Evolutionary conservation across 495 filamentous ascomycete genomes (phyloP).

Genomic region (Penicillium steckii): DNA sequence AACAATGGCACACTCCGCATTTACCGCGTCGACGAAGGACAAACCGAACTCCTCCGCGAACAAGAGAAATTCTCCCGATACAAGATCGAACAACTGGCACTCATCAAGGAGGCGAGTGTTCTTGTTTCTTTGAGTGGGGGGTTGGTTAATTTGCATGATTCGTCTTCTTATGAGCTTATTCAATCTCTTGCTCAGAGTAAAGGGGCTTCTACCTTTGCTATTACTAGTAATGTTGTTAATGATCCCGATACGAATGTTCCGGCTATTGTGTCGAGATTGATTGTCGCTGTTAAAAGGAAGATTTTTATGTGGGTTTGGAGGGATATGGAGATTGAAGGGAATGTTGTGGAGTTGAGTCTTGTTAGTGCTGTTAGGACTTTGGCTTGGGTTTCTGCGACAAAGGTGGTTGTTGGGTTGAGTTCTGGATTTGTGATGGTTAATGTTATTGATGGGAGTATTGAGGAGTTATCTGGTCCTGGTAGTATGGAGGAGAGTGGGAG

Average conservation of each 20-base stretch:
- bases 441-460: slow-evolving; percentile 65
- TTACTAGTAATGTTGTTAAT: slow-evolving; percentile 91
- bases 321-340: slow-evolving; percentile 84
- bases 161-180: slow-evolving; percentile 76
- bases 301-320: slow-evolving; percentile 92
- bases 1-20: slow-evolving; percentile 86
- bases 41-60: slow-evolving; percentile 83
- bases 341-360: slow-evolving; percentile 68
- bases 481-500: slow-evolving; percentile 64
- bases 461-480: slow-evolving; percentile 78
- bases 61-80: slow-evolving; percentile 89
- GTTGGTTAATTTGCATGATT: slow-evolving; percentile 83
- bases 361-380: slow-evolving; percentile 77
- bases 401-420: slow-evolving; percentile 82
- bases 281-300: slow-evolving; percentile 88
- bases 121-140: slow-evolving; percentile 88
- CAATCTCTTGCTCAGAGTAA: slow-evolving; percentile 80
- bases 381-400: slow-evolving; percentile 85
- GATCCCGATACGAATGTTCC: slow-evolving; percentile 83
- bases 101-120: slow-evolving; percentile 90
- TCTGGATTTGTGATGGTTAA: slow-evolving; percentile 88
- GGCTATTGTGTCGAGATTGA: slow-evolving; percentile 84
- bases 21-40: slow-evolving; percentile 79
- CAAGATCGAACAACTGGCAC: slow-evolving; percentile 86
- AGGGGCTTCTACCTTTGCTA: slow-evolving; percentile 84